Evolutionary conservation across 176 grass and related monocot genomes (phyloP).

Genomic region (Lolium perenne): DNA sequence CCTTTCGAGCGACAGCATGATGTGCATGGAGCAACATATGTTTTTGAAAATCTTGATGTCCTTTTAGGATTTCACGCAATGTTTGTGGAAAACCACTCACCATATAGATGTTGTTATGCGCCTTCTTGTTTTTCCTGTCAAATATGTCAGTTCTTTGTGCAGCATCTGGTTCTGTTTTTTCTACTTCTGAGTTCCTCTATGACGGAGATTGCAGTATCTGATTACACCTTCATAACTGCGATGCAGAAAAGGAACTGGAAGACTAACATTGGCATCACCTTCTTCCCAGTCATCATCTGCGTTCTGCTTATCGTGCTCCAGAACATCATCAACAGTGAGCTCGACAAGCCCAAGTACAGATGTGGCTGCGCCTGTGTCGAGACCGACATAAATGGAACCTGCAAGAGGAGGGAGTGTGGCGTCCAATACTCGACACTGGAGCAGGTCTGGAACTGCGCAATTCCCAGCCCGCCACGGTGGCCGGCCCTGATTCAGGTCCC

Average conservation of each 20-base stretch:
- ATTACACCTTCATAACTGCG: not conserved
- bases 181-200: not conserved
- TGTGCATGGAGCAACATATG: not conserved
- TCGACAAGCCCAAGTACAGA: slow-evolving; percentile 67
- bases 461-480: slow-evolving; percentile 62
- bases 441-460: slow-evolving; percentile 63
- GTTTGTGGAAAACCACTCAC: not conserved
- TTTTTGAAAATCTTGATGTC: not conserved
- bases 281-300: slow-evolving; percentile 78
- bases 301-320: slow-evolving; percentile 67
- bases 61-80: not conserved
- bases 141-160: not conserved
- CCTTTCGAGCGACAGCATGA: not conserved
- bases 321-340: slow-evolving; percentile 62
- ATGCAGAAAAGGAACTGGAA: slow-evolving; percentile 80
- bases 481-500: slow-evolving; percentile 79
- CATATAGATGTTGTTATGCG: not conserved
- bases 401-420: slow-evolving; percentile 59
- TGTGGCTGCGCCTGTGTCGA: slow-evolving; percentile 64
- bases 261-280: slow-evolving; percentile 75
- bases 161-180: not conserved
- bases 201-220: not conserved
- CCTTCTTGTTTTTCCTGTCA: not conserved
- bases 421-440: slow-evolving; percentile 73
- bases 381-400: slow-evolving; percentile 33